A percentile compares a stretch with the other conserved stretches of the same genome.
These are phyloP conservation scores for Vaccinium darrowii DNA, from an alignment of 148 eudicot genomes.

Conservation along the genomic window DNA sequence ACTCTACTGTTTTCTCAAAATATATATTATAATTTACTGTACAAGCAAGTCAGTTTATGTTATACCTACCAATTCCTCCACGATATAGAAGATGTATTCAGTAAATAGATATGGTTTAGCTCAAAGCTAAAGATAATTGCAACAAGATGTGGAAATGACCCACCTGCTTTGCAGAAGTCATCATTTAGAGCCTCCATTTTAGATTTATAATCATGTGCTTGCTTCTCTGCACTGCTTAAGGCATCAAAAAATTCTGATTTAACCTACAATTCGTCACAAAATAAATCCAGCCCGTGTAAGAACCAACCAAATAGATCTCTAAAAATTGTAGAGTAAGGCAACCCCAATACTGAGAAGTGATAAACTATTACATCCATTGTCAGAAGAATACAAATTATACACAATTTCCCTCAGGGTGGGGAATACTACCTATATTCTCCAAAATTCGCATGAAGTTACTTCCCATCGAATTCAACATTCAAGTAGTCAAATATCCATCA, in stretches of 20 bases:
- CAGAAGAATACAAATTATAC: not conserved
- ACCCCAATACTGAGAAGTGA: not conserved
- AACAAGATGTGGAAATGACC: slow-evolving; percentile 4
- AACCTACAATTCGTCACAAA: slow-evolving; percentile 45
- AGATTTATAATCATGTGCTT: slow-evolving; percentile 59
- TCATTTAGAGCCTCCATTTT: slow-evolving; percentile 57
- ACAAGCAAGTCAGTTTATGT: not conserved
- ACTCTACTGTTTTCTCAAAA: not conserved
- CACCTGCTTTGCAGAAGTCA: slow-evolving; percentile 68
- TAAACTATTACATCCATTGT: not conserved
- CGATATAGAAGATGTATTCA: not conserved
- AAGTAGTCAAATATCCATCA: not conserved
- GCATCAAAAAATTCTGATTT: slow-evolving; percentile 87
- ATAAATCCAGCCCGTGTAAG: not conserved
- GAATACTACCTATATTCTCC: not conserved
- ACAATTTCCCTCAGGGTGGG: not conserved
- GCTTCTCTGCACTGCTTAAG: slow-evolving; percentile 75
- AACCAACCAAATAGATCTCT: not conserved
- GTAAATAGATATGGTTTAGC: not conserved
- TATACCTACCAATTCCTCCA: not conserved
- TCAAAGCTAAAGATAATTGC: not conserved
- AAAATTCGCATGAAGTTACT: not conserved
- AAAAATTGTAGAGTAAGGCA: not conserved
- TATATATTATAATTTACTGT: not conserved
- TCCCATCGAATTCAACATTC: not conserved